Conservation (phyloP, 1,284 basidiomycete genomes). For the Kwoniella shivajii region DNA sequence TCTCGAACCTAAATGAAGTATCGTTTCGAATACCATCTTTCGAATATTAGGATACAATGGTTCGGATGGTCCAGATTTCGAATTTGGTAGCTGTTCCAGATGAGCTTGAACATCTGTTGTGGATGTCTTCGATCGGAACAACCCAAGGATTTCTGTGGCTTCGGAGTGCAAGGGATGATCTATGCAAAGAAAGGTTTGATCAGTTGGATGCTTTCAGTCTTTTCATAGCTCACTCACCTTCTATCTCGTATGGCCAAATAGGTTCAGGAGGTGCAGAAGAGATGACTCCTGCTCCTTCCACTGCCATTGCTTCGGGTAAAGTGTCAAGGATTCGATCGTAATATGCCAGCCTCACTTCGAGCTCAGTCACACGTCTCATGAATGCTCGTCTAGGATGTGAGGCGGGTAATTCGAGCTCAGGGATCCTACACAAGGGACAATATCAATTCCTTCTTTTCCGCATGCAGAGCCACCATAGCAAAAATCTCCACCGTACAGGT, state of each 20-base stretch:
- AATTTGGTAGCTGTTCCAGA: constrained; percentile 64
- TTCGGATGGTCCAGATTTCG: constrained; percentile 46
- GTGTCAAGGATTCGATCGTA: constrained; percentile 90
- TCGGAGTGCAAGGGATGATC: constrained; percentile 75
- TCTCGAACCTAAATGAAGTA: constrained; percentile 87
- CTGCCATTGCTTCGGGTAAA: constrained; percentile 74
- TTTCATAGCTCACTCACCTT: constrained; percentile 56
- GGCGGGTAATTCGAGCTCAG: constrained; percentile 70
- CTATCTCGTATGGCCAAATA: constrained; percentile 78
- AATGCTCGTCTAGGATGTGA: constrained; percentile 85
- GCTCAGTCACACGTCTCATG: constrained; percentile 82
- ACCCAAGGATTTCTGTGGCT: constrained; percentile 76
- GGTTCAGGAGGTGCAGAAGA: constrained; percentile 76
- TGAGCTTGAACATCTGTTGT: constrained; percentile 77
- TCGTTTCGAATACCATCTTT: constrained; percentile 82
- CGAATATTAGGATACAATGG: constrained; percentile 68
- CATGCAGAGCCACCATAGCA: background rate
- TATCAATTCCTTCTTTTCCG: background rate
- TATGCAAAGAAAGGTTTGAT: constrained; percentile 42
- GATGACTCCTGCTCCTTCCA: constrained; percentile 62
- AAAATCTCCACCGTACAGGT: too few relatives aligned
- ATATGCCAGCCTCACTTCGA: constrained; percentile 90
- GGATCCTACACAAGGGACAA: constrained; percentile 65
- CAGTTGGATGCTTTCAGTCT: background rate
- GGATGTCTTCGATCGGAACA: constrained; percentile 70